Evolutionary conservation across 495 filamentous ascomycete genomes (phyloP).

Genomic region (Aspergillus homomorphus): DNA sequence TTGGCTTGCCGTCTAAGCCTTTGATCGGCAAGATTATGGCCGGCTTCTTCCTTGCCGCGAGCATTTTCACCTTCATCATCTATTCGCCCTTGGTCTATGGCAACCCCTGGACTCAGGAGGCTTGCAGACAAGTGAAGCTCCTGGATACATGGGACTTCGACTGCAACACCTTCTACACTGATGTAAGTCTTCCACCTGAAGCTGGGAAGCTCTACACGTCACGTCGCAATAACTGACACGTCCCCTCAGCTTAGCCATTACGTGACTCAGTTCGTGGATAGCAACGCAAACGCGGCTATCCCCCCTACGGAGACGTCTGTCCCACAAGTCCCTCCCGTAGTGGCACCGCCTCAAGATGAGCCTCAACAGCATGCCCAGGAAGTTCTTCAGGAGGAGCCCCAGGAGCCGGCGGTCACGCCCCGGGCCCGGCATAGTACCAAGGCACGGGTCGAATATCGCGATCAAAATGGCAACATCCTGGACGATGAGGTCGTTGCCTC

Average conservation of each 20-base stretch:
- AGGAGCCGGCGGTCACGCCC: constrained; percentile 43
- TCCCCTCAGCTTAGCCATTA: constrained; percentile 40
- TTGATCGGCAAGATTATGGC: constrained; percentile 68
- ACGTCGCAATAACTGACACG: constrained; percentile 29
- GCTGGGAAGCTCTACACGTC: constrained; percentile 23
- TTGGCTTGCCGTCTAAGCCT: constrained; percentile 69
- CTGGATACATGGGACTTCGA: constrained; percentile 93
- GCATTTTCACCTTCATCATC: constrained; percentile 72
- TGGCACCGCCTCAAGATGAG: constrained; percentile 22
- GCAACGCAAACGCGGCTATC: constrained; percentile 16
- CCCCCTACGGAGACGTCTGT: constrained; percentile 26
- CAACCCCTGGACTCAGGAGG: constrained; percentile 84
- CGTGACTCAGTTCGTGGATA: constrained; percentile 30
- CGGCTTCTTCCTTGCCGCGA: constrained; percentile 65
- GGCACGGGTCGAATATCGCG: constrained; percentile 89
- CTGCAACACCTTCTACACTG: constrained; percentile 85
- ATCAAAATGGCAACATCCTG: constrained; percentile 88
- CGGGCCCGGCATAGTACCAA: constrained; percentile 55
- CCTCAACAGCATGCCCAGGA: constrained; percentile 15
- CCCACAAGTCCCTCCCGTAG: constrained; percentile 16
- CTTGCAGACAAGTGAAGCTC: constrained; percentile 84
- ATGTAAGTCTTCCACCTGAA: constrained; percentile 62
- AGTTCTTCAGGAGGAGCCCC: constrained; percentile 20
- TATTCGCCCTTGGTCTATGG: constrained; percentile 90
- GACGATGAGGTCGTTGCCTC: constrained; percentile 78